Percentiles rank a stretch among this genome's conserved stretches.
Conservation (phyloP, 805 yeast genomes). For the Scheffersomyces stipitis region DNA sequence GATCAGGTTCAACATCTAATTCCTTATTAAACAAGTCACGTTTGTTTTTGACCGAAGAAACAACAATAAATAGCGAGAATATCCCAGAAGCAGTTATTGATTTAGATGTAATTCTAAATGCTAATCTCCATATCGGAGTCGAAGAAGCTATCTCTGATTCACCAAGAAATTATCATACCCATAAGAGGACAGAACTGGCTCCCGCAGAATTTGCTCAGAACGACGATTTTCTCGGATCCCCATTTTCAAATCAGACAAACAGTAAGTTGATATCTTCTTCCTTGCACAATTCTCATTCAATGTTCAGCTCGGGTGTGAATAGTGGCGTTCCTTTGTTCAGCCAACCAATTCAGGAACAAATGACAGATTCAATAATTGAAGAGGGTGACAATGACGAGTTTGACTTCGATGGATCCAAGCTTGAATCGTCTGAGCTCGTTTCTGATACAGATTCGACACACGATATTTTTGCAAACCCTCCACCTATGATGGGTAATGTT, state of each 20-base stretch:
- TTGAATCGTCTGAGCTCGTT: conserved; percentile 6
- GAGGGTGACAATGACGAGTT: conserved; percentile 22
- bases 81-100: conserved; percentile 43
- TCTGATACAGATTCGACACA: conserved; percentile 7
- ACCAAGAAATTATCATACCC: conserved; percentile 1
- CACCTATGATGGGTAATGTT: conserved; percentile 18
- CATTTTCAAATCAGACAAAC: conserved; percentile 21
- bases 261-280: conserved; percentile 18
- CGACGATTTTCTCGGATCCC: conserved; percentile 32
- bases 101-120: conserved; percentile 37
- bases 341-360: conserved; percentile 31
- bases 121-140: conserved; percentile 28
- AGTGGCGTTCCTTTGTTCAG: conserved; percentile 21
- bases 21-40: conserved; percentile 17
- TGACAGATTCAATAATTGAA: conserved; percentile 14
- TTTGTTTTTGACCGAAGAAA: conserved; percentile 31
- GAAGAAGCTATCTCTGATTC: conserved; percentile 6
- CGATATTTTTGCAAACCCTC: conserved; percentile 18
- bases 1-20: conserved; percentile 17
- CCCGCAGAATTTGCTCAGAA: conserved; percentile 18
- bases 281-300: conserved; percentile 6
- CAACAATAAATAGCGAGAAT: conserved; percentile 23
- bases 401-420: conserved; percentile 9
- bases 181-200: conserved; percentile 16
- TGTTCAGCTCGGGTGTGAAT: conserved; percentile 4